Conservation (phyloP, 1,284 basidiomycete species). For the Irpex sp. region DNA sequence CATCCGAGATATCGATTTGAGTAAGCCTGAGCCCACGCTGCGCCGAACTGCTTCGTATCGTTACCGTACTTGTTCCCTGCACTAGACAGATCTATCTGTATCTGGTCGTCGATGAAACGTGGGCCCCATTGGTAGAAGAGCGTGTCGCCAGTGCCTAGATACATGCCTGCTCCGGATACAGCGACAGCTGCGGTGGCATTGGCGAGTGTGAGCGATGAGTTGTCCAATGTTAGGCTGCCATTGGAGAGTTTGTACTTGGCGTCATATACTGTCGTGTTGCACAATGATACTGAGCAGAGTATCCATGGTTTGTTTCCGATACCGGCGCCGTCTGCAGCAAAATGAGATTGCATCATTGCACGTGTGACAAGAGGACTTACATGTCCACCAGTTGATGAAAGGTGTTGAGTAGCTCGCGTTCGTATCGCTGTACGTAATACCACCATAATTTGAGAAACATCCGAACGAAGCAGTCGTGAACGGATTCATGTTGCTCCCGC, state of each 20-base stretch:
- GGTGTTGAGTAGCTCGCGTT: neutral
- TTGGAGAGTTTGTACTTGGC: neutral
- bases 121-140: neutral
- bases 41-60: neutral
- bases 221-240: neutral
- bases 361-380: neutral
- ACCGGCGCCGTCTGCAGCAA: neutral
- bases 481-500: neutral
- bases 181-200: neutral
- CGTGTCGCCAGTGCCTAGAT: neutral
- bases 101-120: neutral
- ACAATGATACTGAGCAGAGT: neutral
- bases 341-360: neutral
- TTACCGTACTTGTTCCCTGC: neutral
- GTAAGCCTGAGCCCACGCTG: neutral
- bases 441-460: neutral
- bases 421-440: neutral
- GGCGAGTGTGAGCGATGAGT: neutral
- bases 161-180: neutral
- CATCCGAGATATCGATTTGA: neutral
- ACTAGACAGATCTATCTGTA: neutral
- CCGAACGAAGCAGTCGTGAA: neutral
- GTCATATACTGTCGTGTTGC: neutral
- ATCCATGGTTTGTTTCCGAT: neutral
- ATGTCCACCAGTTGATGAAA: constrained; percentile 2